phyloP scores from a whole-genome alignment of 2,329 filamentous ascomycete species.

The Pseudogymnoascus verrucosus region DNA sequence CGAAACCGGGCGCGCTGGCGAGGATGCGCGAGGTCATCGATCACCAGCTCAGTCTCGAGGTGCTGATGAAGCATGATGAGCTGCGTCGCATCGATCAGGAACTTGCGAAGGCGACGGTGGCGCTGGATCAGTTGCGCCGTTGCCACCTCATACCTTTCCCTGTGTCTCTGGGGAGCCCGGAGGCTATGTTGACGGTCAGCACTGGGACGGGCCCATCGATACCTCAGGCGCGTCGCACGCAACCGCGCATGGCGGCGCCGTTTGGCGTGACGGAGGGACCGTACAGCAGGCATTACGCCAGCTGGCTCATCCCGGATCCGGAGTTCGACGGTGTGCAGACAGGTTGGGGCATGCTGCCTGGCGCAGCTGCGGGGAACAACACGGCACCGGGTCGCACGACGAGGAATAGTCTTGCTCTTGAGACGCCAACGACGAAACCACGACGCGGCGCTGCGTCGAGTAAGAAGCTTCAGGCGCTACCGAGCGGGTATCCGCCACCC shows the following conservation, averaged over 20 bases:
- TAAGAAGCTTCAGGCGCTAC: slow-evolving; percentile 60
- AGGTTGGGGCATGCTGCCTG: slow-evolving; percentile 13
- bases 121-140: slow-evolving; percentile 85
- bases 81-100: slow-evolving; percentile 91
- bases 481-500: slow-evolving; percentile 61
- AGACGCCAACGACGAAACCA: slow-evolving; percentile 36
- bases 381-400: slow-evolving; percentile 60
- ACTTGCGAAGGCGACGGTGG: slow-evolving; percentile 88
- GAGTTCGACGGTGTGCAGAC: slow-evolving; percentile 62
- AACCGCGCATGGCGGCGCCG: slow-evolving; percentile 72
- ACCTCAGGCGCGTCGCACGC: slow-evolving; percentile 51
- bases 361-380: slow-evolving; percentile 34
- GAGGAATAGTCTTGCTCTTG: slow-evolving; percentile 62
- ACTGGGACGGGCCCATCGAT: slow-evolving; percentile 67
- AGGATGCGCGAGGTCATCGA: slow-evolving; percentile 47
- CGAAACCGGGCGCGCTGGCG: slow-evolving; percentile 25
- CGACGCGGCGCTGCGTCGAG: slow-evolving; percentile 48
- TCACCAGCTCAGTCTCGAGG: slow-evolving; percentile 83
- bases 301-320: slow-evolving; percentile 87
- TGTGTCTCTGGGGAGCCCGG: slow-evolving; percentile 56
- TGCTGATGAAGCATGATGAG: slow-evolving; percentile 90
- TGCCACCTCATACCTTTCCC: slow-evolving; percentile 91
- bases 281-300: slow-evolving; percentile 88
- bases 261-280: slow-evolving; percentile 89
- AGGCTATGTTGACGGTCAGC: slow-evolving; percentile 62